A percentile compares a stretch with the other conserved stretches of the same genome.
These are phyloP conservation scores for Peterozyma xylosa DNA, from an alignment of 805 yeast species.

Conservation along the genomic window DNA sequence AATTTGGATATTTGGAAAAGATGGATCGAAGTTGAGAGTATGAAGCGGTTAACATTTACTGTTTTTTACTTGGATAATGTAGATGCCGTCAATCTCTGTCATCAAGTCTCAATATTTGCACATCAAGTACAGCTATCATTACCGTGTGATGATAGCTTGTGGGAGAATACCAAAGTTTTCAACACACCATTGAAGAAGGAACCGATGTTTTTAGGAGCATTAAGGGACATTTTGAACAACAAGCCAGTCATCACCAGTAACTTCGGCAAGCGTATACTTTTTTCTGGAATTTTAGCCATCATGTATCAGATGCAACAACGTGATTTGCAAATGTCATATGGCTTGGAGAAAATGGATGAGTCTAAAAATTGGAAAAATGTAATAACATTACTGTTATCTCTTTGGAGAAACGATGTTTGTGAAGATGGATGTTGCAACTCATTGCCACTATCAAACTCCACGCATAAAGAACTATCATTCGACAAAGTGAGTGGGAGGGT, in stretches of 20 bases:
- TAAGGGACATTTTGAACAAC: slow-evolving; percentile 52
- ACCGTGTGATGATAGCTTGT: slow-evolving; percentile 51
- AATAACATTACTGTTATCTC: slow-evolving; percentile 61
- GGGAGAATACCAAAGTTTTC: slow-evolving; percentile 28
- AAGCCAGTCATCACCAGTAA: slow-evolving; percentile 38
- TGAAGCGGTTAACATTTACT: slow-evolving; percentile 73
- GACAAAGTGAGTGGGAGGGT: no score
- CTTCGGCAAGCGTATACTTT: slow-evolving; percentile 59
- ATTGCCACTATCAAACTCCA: neutral
- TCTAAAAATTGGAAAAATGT: slow-evolving; percentile 62
- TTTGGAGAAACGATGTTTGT: slow-evolving; percentile 50
- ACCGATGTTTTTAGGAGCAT: slow-evolving; percentile 43
- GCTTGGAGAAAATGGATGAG: slow-evolving; percentile 28
- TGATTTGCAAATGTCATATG: slow-evolving; percentile 51
- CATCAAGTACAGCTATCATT: slow-evolving; percentile 48
- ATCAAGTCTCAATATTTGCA: slow-evolving; percentile 45
- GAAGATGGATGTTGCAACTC: slow-evolving; percentile 25
- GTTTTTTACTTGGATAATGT: slow-evolving; percentile 76
- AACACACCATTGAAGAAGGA: slow-evolving; percentile 19
- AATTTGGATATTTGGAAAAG: slow-evolving; percentile 33
- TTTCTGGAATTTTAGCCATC: slow-evolving; percentile 61
- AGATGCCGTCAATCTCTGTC: slow-evolving; percentile 75
- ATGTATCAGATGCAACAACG: slow-evolving; percentile 69
- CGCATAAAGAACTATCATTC: no score
- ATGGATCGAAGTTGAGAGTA: slow-evolving; percentile 77